Evolutionary conservation across 352 stramenopile genomes (phyloP), one percentile per base, ranked within the genome.

Genomic region (Phytophthora macrochlamydospora): DNA sequence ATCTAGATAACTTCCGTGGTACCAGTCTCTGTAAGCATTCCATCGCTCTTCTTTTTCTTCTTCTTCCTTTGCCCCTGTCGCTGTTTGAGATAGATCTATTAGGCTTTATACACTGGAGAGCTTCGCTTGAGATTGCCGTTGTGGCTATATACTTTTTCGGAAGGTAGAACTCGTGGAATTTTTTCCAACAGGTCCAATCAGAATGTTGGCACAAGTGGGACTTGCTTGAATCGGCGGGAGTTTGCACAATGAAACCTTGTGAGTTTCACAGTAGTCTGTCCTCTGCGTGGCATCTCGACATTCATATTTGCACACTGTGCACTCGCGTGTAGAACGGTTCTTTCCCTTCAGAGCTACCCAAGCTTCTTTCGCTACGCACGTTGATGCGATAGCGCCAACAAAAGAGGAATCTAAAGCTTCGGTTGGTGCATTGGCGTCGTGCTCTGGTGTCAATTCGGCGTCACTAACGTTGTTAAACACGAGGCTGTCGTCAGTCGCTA

Each of bases 211-310:
- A 40, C 35, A 40, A 11, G 35, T 40, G 35, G 9, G 35, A 40
- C 9, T 40, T 40, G 35, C 35, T 40, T 40, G 6, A 11, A 11
- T 40, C 35, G 9, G 9, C 35, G 9, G 35, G 35, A 40, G 6
- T 40, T 40, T 40, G 35, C 35, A 40, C 35, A 40, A 11, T 11
- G 35, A 6, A 40, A 40, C 35, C 35, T 11, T 6, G 9, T 40
- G 35, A 40, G 57, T 56, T 37, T 65, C 57, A 30, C 42, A 61
- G 31, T 48, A 61, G 18, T 61, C 43, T 8, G 42, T 61, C 28
- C 53, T 54, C 12, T 61, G 7, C 4, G 42, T 53, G 5, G 30
- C 7, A n/a, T 40, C 28, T 9, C 43, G 42, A 11, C 43, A 5
- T 53, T 61, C 42, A 24, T 53, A 53, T 12, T n/a, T 45, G 4